These are phyloP conservation scores for Avena atlantica DNA, from an alignment of 176 grass and related monocot genomes.

Conservation along the genomic window DNA sequence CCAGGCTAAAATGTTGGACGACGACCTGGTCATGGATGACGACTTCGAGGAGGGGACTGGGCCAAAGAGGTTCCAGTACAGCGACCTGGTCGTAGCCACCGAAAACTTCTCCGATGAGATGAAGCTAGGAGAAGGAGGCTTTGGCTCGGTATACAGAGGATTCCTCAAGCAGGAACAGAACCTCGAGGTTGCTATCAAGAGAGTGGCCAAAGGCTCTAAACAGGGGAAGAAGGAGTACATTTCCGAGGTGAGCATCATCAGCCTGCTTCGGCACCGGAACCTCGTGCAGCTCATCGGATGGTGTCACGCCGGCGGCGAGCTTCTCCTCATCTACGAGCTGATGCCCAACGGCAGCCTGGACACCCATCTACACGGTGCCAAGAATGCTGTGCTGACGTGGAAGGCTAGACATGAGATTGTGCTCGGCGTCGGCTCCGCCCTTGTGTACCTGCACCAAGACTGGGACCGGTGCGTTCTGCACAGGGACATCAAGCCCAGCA, in stretches of 20 bases:
- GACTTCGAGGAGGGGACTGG: constrained; percentile 32
- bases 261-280: constrained; percentile 40
- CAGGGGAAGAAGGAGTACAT: constrained; percentile 44
- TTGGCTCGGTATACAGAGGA: constrained; percentile 29
- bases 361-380: too few species aligned
- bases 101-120: background rate
- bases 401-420: too few species aligned
- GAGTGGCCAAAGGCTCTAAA: background rate
- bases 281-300: constrained; percentile 47
- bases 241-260: constrained; percentile 50
- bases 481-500: too few species aligned
- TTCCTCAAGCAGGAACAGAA: background rate
- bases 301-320: constrained; percentile 14
- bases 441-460: too few species aligned
- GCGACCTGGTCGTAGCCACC: constrained; percentile 9
- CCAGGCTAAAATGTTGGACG: constrained; percentile 24
- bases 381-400: too few species aligned
- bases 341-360: too few species aligned
- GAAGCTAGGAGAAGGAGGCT: constrained; percentile 35
- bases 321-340: too few species aligned
- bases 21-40: constrained; percentile 8
- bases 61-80: constrained; percentile 6
- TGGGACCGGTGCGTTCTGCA: too few species aligned
- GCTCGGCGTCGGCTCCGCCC: too few species aligned
- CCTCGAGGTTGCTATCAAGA: background rate